Base-by-base conservation (phyloP, 305 asterid genomes). In the Fraxinus latifolia region DNA sequence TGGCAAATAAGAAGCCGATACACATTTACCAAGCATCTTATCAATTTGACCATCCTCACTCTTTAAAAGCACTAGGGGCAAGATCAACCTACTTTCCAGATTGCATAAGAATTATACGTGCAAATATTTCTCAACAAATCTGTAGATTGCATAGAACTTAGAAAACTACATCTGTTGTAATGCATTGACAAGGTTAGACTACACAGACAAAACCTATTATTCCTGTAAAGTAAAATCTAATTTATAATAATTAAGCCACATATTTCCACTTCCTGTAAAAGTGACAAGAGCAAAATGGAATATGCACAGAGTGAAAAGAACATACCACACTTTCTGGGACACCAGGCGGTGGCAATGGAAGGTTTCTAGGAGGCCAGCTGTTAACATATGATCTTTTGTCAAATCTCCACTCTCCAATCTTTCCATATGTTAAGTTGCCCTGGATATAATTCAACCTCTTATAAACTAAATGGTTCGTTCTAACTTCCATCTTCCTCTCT, bases 341-440 rank as follows among this genome's bases (percentile, higher is more conserved):
- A 80, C 98, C 98, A 44, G 97, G 90, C 68, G 98, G 98, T 34
- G 98, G 98, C 89, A 95, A 55, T 19, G 98, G 14, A 68, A 95
- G 97, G 87, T 95, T 95, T 86, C 83, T 90, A 42, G 98, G 97
- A 55, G 94, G 97, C 95, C 93, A 93, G 37, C 65, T 77, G 11
- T 80, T 78, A 88, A 75, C 90, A 34, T 89, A 93, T 65, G 98
- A 91, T 86, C 98, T 92, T 85, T 95, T 95, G 89, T 95, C 98
- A 62, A 95, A 95, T 91, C 98, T 93, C 98, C 98, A 95, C 83
- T 93, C 97, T 80, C 98, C 98, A 60, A 93, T 85, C 90, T 93
- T 95, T 83, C 98, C 98, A 37, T 87, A 87, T 44, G 97, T 95
- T 89, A 91, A 75, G 79, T 91, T 88, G 23, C 98, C 98, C 97